These are phyloP conservation scores for Microbotryum saponariae DNA, from an alignment of 1,284 basidiomycete genomes.

Conservation along the genomic window DNA sequence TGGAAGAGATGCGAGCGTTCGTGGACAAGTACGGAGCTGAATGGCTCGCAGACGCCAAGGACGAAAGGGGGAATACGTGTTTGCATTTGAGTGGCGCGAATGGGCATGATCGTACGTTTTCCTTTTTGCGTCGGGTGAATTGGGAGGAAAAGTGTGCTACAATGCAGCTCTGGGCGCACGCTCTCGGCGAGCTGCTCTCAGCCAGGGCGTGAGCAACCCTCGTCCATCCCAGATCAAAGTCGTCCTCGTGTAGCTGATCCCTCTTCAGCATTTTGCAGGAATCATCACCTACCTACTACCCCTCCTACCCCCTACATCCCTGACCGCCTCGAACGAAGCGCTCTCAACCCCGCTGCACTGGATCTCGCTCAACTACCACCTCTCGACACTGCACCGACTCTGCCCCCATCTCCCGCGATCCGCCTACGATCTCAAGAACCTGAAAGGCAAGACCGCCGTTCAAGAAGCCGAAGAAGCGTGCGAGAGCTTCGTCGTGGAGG, in stretches of 20 bases:
- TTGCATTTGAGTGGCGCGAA: slow-evolving; percentile 38
- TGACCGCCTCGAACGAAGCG: slow-evolving; percentile 26
- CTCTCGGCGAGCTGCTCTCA: neutral
- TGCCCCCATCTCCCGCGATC: slow-evolving; percentile 30
- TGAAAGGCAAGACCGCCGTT: slow-evolving; percentile 33
- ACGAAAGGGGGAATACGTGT: slow-evolving; percentile 37
- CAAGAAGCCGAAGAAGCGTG: slow-evolving; percentile 35
- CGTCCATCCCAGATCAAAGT: neutral
- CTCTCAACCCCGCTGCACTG: slow-evolving; percentile 37
- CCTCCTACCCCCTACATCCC: slow-evolving; percentile 17
- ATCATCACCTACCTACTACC: slow-evolving; percentile 34
- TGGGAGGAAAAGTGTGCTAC: neutral
- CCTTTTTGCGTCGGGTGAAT: no score
- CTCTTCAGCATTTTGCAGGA: slow-evolving; percentile 9
- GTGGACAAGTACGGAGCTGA: slow-evolving; percentile 29
- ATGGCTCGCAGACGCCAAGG: slow-evolving; percentile 24
- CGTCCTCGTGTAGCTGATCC: neutral
- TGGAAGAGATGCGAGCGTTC: slow-evolving; percentile 36
- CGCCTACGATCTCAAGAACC: slow-evolving; percentile 29
- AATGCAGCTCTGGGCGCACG: neutral
- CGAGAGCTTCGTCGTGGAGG: slow-evolving; percentile 17
- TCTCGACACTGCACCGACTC: slow-evolving; percentile 30
- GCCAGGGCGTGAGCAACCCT: neutral
- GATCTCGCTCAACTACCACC: slow-evolving; percentile 35
- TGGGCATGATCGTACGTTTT: slow-evolving; percentile 33